phyloP scores from a whole-genome alignment of 345 rosid species.

The Eucalyptus brandiana region DNA sequence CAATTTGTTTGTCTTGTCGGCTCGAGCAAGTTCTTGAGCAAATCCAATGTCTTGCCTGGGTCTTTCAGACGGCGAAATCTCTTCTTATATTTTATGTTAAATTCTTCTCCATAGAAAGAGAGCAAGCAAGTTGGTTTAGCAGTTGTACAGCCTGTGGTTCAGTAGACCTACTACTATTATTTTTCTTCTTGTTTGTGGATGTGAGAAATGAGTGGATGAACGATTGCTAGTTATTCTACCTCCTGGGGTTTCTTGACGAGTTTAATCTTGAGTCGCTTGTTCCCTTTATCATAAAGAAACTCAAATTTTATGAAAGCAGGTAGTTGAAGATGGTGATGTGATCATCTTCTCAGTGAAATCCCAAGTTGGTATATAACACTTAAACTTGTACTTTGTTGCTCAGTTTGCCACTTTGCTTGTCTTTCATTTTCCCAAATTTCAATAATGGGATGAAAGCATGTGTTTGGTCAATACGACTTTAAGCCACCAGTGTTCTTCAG shows the following conservation, averaged over 20 bases:
- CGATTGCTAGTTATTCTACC: neutral
- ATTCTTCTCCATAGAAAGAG: neutral
- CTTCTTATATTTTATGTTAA: neutral
- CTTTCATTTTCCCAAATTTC: neutral
- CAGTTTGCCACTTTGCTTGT: neutral
- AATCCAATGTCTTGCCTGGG: neutral
- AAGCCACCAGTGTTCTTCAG: neutral
- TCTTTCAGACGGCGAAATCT: neutral
- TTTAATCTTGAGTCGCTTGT: neutral
- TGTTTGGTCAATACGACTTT: neutral
- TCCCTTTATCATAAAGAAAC: neutral
- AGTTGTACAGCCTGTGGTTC: neutral
- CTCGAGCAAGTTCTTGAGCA: neutral
- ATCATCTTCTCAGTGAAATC: conserved; percentile 79
- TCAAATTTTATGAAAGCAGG: conserved; percentile 23
- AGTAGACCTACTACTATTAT: neutral
- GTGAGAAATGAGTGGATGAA: neutral
- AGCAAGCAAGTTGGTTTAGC: neutral
- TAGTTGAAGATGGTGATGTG: conserved; percentile 66
- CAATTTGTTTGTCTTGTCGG: neutral
- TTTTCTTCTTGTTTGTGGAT: neutral
- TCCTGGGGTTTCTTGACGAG: neutral
- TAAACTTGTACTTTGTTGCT: neutral
- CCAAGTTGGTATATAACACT: conserved; percentile 46
- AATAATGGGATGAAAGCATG: neutral